These are phyloP conservation scores for Exophiala sp. DNA, from an alignment of 2,329 filamentous ascomycete species.

Conservation along the genomic window DNA sequence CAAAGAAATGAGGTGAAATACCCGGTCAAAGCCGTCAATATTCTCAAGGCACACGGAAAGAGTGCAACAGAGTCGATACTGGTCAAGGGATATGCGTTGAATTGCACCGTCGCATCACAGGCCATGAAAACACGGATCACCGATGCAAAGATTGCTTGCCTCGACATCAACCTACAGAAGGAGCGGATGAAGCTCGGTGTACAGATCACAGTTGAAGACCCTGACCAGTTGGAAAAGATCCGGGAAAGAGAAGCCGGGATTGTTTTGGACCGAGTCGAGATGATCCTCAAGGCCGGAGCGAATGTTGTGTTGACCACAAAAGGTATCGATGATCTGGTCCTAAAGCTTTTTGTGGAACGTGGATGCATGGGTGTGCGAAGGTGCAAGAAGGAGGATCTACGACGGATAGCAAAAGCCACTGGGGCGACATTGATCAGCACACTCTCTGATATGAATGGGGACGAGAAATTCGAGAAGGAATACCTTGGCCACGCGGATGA, in stretches of 20 bases:
- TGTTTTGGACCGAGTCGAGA: slow-evolving; percentile 85
- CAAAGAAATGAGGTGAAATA: slow-evolving; percentile 89
- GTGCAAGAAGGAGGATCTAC: slow-evolving; percentile 97
- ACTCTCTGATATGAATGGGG: slow-evolving; percentile 91
- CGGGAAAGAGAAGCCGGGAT: slow-evolving; percentile 87
- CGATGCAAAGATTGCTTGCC: slow-evolving; percentile 91
- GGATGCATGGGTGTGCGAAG: slow-evolving; percentile 92
- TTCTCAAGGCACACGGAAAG: slow-evolving; percentile 97
- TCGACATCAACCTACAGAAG: slow-evolving; percentile 98
- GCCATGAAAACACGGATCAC: slow-evolving; percentile 90
- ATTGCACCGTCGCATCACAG: slow-evolving; percentile 97
- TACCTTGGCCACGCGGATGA: slow-evolving; percentile 89
- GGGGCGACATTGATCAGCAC: slow-evolving; percentile 90
- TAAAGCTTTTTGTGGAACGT: slow-evolving; percentile 91
- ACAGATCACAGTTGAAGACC: slow-evolving; percentile 96
- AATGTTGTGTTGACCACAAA: slow-evolving; percentile 97
- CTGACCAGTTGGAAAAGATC: slow-evolving; percentile 95
- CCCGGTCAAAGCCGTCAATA: slow-evolving; percentile 97
- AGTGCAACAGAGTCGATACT: slow-evolving; percentile 79
- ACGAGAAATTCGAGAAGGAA: slow-evolving; percentile 90
- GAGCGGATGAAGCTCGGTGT: slow-evolving; percentile 99
- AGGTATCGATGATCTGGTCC: slow-evolving; percentile 90
- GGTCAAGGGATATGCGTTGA: slow-evolving; percentile 93
- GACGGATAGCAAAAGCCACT: slow-evolving; percentile 91
- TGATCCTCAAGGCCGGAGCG: slow-evolving; percentile 95